phyloP scores from a whole-genome alignment of 306 rosid species.

The Sphenostylis stenocarpa region DNA sequence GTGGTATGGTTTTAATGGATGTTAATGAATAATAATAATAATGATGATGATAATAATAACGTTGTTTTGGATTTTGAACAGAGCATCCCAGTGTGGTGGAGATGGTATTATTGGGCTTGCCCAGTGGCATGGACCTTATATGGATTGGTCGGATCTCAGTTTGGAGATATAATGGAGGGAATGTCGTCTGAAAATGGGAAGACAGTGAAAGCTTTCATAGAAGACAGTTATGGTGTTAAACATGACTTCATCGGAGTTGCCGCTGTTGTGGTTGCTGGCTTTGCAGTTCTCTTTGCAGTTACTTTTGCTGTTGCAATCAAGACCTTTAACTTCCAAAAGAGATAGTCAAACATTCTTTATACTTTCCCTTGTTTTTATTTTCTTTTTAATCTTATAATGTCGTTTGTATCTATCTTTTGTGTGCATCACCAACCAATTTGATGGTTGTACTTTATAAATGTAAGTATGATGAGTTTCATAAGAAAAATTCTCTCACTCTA shows the following conservation, averaged over 20 bases:
- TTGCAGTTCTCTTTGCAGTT: constrained; percentile 40
- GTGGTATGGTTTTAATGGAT: not conserved
- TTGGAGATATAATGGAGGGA: constrained; percentile 28
- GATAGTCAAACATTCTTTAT: constrained; percentile 8
- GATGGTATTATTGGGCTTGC: constrained; percentile 79
- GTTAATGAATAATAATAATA: no score
- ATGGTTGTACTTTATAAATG: not conserved
- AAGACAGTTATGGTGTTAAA: constrained; percentile 38
- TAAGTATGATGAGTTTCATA: constrained; percentile 6
- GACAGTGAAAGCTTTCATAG: constrained; percentile 31
- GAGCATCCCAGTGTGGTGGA: constrained; percentile 70
- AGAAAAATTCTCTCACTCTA: no score
- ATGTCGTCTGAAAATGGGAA: not conserved
- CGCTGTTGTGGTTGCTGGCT: constrained; percentile 40
- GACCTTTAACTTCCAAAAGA: constrained; percentile 30
- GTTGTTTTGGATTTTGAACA: not conserved
- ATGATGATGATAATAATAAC: no score
- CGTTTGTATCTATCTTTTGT: not conserved
- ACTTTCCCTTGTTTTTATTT: not conserved
- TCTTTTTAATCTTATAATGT: not conserved
- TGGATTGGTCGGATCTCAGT: constrained; percentile 75
- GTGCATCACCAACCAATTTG: not conserved
- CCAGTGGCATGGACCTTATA: constrained; percentile 78
- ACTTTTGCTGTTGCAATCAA: constrained; percentile 43
- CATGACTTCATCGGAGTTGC: constrained; percentile 47